A percentile compares a stretch with the other conserved stretches of the same genome.
These are phyloP conservation scores for Trypanosoma scelopori DNA, from an alignment of 208 protist species.

Conservation along the genomic window DNA sequence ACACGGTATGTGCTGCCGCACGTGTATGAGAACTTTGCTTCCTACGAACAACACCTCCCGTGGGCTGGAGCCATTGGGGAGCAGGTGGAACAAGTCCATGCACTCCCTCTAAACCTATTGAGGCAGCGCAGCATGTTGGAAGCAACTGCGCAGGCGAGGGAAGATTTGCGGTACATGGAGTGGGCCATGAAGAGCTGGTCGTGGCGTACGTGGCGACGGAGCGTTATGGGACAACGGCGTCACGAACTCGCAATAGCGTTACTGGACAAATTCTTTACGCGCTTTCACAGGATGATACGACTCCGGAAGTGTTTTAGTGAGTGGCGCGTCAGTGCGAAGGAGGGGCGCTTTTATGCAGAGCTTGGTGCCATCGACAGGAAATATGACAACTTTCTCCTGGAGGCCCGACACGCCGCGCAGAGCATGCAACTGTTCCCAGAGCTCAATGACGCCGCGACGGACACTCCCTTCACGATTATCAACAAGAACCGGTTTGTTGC, in stretches of 20 bases:
- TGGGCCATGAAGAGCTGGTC: slow-evolving; percentile 64
- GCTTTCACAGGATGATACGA: slow-evolving; percentile 29
- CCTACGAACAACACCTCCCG: slow-evolving; percentile 40
- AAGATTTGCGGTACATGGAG: slow-evolving; percentile 68
- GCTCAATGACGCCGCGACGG: slow-evolving; percentile 2
- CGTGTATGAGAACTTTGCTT: slow-evolving; percentile 66
- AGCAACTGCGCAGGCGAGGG: slow-evolving; percentile 38
- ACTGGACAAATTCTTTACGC: slow-evolving; percentile 23
- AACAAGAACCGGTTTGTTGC: slow-evolving; percentile 47
- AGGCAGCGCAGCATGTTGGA: slow-evolving; percentile 26
- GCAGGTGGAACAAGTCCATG: slow-evolving; percentile 66
- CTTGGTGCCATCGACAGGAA: slow-evolving; percentile 38
- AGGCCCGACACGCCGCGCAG: slow-evolving; percentile 37
- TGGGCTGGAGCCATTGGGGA: slow-evolving; percentile 56
- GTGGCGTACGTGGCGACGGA: slow-evolving; percentile 63
- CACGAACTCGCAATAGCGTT: slow-evolving; percentile 16
- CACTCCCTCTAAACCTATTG: slow-evolving; percentile 50
- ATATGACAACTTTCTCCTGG: slow-evolving; percentile 51
- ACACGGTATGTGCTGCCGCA: slow-evolving; percentile 72
- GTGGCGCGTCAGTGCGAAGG: slow-evolving; percentile 53
- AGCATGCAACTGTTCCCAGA: slow-evolving; percentile 36
- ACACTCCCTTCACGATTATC: not conserved
- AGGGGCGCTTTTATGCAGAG: slow-evolving; percentile 21
- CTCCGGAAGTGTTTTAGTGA: slow-evolving; percentile 47
- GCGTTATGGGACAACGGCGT: slow-evolving; percentile 24